phyloP scores from a whole-genome alignment of 1,284 basidiomycete species.

The Gymnopus androsaceus region DNA sequence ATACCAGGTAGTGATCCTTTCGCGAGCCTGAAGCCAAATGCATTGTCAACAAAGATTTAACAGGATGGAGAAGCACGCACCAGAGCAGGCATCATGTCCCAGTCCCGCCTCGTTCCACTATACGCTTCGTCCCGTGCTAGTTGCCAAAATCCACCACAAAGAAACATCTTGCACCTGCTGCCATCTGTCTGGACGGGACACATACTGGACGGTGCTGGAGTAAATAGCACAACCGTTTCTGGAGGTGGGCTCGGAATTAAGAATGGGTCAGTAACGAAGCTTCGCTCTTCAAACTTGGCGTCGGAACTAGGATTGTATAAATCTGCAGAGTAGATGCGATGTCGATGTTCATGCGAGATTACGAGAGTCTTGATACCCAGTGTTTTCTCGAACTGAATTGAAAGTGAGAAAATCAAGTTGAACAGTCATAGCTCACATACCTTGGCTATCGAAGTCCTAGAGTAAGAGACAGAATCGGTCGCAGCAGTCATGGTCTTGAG shows the following conservation, averaged over 20 bases:
- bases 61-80: not conserved
- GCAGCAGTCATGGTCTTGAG: no score
- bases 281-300: not conserved
- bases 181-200: not conserved
- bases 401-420: not conserved
- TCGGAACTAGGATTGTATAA: not conserved
- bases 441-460: no score
- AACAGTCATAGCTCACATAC: no score
- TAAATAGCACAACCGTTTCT: not conserved
- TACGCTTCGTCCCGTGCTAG: not conserved
- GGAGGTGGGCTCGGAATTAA: not conserved
- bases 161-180: not conserved
- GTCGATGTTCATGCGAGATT: not conserved
- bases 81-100: not conserved
- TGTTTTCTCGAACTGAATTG: not conserved
- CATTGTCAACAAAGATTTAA: not conserved
- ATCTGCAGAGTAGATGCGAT: not conserved
- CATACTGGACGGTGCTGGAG: not conserved
- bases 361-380: not conserved
- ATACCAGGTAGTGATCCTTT: not conserved
- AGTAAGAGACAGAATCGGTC: no score
- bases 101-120: not conserved
- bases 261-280: not conserved
- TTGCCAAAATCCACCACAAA: not conserved
- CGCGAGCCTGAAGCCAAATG: not conserved